Evolutionary conservation across 805 yeast genomes (phyloP).

Genomic region (Ogataea populi-albae): DNA sequence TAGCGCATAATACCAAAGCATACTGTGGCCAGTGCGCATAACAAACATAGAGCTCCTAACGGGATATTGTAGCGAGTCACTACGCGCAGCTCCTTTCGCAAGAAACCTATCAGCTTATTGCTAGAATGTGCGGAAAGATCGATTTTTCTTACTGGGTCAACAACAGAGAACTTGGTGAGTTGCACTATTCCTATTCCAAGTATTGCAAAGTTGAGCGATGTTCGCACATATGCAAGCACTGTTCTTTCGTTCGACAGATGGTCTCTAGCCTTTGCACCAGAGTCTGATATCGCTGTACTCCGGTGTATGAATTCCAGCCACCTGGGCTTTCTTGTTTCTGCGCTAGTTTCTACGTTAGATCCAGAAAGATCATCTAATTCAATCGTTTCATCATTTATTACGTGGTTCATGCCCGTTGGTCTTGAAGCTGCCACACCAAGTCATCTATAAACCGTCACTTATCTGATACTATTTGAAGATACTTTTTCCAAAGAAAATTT

Average conservation of each 20-base stretch:
- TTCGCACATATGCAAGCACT: constrained; percentile 56
- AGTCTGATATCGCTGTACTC: too few species aligned
- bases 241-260: constrained; percentile 65
- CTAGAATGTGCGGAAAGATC: constrained; percentile 6
- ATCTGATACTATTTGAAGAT: too few species aligned
- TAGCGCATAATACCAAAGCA: constrained; percentile 44
- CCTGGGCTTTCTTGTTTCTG: too few species aligned
- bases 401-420: too few species aligned
- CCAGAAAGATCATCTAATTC: too few species aligned
- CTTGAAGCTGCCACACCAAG: too few species aligned
- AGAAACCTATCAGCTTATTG: constrained; percentile 2
- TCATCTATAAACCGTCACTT: too few species aligned
- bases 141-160: constrained; percentile 10
- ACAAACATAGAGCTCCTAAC: constrained; percentile 35
- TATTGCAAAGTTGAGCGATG: constrained; percentile 49
- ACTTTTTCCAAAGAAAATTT: too few species aligned
- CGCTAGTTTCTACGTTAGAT: too few species aligned
- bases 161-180: constrained; percentile 39
- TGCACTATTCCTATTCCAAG: constrained; percentile 56
- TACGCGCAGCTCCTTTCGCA: constrained; percentile 11
- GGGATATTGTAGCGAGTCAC: constrained; percentile 21
- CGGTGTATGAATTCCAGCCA: too few species aligned
- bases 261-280: constrained; percentile 53
- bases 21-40: constrained; percentile 41
- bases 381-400: too few species aligned